Percentiles rank a stretch among this genome's conserved stretches.
These are phyloP conservation scores for Citrullus mucosospermus DNA, from an alignment of 306 rosid genomes.

Conservation along the genomic window DNA sequence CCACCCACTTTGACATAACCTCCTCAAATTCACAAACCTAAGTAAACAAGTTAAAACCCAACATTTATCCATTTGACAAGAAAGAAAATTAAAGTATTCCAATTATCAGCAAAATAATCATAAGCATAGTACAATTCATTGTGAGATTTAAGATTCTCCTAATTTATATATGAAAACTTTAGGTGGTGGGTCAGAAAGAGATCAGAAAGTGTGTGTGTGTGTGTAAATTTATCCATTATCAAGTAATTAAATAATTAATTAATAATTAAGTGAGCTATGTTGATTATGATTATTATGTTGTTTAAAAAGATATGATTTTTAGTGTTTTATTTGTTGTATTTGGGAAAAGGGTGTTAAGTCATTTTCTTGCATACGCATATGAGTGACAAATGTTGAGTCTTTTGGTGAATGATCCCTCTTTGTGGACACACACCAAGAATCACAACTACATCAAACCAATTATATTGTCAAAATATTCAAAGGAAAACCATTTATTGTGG, in stretches of 20 bases:
- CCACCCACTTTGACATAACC: constrained; percentile 15
- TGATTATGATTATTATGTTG: no score
- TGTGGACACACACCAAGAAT: not conserved
- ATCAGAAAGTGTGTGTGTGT: not conserved
- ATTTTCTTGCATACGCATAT: not conserved
- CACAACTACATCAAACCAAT: not conserved
- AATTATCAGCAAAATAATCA: not conserved
- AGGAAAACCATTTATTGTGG: constrained; percentile 7
- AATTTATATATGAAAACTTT: not conserved
- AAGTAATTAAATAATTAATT: no score
- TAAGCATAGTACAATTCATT: not conserved
- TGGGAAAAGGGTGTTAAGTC: not conserved
- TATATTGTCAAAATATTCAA: not conserved
- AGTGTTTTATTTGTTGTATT: not conserved
- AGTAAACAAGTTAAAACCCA: not conserved
- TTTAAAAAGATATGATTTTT: not conserved
- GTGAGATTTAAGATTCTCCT: not conserved
- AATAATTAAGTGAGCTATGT: no score
- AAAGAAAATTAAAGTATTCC: not conserved
- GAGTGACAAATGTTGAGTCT: constrained; percentile 1
- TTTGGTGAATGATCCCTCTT: not conserved
- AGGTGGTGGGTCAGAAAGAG: not conserved
- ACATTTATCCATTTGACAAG: not conserved
- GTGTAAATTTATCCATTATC: not conserved
- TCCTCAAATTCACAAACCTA: constrained; percentile 3